Base-by-base conservation (phyloP, 768 basidiomycete genomes). In the Boletus speciosus region DNA sequence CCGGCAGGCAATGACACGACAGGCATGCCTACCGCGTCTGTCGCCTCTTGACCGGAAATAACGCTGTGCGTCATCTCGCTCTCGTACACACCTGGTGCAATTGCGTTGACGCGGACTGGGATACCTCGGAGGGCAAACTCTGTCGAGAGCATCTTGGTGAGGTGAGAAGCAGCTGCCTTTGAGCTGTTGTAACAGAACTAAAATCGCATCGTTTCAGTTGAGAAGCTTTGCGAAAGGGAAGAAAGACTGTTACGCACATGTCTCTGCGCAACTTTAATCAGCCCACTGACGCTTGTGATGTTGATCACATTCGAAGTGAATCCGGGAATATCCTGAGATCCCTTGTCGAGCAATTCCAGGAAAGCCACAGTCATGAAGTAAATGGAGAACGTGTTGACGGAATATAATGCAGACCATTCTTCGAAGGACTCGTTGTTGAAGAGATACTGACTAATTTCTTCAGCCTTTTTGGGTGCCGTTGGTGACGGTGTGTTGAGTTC, bases 151-250 rank as follows among this genome's bases (percentile, higher is more conserved):
- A 90, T 80, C 69, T 76, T 84, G 10, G 88, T 88, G n/a, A 92
- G 72, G 58, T 90, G 88, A 12, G 85, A 78, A 6, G 82, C 83
- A 3, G 88, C 90, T 0, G 86, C 88, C 66, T 92, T 92, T 7
- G 86, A 75, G 61, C 85, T 87, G 68, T 92, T 92, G 68, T 92
- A 92, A 29, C 79, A 81, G 65, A 91, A 91, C 90, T 92, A 61
- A 23, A 47, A 23, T 35, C 19, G 21, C 37, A 38, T 41, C 29
- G n/a, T 11, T 32, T 29, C 38, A 44, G 38, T n/a, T n/a, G 23
- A 29, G 23, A 29, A 35, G 6, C 19, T 16, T 3, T n/a, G 2
- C 3, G 32, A 42, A 6, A 37, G 45, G 5, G 3, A 29, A 39
- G n/a, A 23, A 43, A 25, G 25, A 1, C 19, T 14, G 35, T n/a